Conservation (phyloP, 2,329 filamentous ascomycete genomes). For the Lasiodiplodia sp. region DNA sequence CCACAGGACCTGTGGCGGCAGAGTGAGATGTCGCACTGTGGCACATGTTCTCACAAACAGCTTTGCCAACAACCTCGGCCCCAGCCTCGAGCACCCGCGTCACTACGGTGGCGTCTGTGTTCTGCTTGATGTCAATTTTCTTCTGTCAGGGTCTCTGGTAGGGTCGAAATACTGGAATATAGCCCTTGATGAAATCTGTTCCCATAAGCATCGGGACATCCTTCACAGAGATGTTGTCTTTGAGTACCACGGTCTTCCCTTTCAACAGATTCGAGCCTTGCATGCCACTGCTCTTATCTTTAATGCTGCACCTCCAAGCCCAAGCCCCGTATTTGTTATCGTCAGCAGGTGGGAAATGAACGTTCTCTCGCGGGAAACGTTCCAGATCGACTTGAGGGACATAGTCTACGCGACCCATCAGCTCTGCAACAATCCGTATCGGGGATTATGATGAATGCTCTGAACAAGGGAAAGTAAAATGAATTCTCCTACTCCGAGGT, state of each 20-base stretch:
- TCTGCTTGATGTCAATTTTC: constrained; percentile 20
- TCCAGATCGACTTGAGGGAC: constrained; percentile 41
- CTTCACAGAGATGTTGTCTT: constrained; percentile 44
- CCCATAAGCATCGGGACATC: constrained; percentile 43
- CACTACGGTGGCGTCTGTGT: constrained; percentile 41
- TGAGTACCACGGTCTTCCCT: constrained; percentile 44
- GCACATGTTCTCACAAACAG: constrained; percentile 45
- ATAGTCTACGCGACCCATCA: constrained; percentile 37
- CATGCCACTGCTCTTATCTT: constrained; percentile 36
- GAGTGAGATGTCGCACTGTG: constrained; percentile 42
- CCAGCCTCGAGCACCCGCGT: constrained; percentile 42
- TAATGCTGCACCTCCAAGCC: constrained; percentile 52
- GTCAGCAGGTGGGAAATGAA: constrained; percentile 1
- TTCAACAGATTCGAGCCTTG: constrained; percentile 41
- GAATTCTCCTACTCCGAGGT: neutral
- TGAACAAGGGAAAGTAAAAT: neutral
- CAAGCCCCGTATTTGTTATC: constrained; percentile 50
- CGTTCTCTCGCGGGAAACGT: constrained; percentile 44
- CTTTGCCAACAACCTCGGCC: constrained; percentile 39
- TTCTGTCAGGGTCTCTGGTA: neutral
- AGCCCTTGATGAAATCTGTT: constrained; percentile 38
- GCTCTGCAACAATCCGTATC: neutral
- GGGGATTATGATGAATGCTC: neutral
- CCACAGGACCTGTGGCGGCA: constrained; percentile 51
- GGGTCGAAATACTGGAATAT: constrained; percentile 33